Percentiles rank a stretch among this genome's conserved stretches.
These are phyloP conservation scores for Trifolium repens DNA, from an alignment of 306 rosid species.

Conservation along the genomic window DNA sequence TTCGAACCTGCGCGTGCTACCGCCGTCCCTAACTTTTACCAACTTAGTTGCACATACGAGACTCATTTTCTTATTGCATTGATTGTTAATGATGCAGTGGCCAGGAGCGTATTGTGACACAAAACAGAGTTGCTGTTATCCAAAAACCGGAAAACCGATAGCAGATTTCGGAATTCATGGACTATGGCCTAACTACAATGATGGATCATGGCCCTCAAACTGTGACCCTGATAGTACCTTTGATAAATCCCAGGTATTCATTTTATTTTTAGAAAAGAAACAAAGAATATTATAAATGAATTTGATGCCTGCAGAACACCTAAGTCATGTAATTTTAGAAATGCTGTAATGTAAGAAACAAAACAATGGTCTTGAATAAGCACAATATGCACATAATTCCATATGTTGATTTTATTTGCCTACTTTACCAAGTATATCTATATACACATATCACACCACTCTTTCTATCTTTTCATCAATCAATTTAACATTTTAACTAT, in stretches of 20 bases:
- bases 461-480: not conserved
- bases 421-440: no score
- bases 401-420: no score
- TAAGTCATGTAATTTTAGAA: no score
- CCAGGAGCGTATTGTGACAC: constrained; percentile 84
- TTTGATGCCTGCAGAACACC: no score
- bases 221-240: constrained; percentile 71
- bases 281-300: no score
- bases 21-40: no score
- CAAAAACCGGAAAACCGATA: constrained; percentile 66
- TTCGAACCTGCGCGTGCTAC: not conserved
- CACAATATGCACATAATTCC: no score
- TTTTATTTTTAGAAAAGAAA: not conserved
- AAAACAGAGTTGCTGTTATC: constrained; percentile 67
- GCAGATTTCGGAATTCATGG: constrained; percentile 80
- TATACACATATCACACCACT: no score
- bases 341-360: no score
- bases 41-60: no score
- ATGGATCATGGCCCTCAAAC: constrained; percentile 74
- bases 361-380: no score
- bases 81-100: constrained; percentile 54
- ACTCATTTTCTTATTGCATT: not conserved
- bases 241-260: constrained; percentile 67
- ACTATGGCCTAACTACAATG: constrained; percentile 75
- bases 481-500: no score